Base-by-base conservation (phyloP, 2,329 filamentous ascomycete genomes). In the Sporothrix inflata region DNA sequence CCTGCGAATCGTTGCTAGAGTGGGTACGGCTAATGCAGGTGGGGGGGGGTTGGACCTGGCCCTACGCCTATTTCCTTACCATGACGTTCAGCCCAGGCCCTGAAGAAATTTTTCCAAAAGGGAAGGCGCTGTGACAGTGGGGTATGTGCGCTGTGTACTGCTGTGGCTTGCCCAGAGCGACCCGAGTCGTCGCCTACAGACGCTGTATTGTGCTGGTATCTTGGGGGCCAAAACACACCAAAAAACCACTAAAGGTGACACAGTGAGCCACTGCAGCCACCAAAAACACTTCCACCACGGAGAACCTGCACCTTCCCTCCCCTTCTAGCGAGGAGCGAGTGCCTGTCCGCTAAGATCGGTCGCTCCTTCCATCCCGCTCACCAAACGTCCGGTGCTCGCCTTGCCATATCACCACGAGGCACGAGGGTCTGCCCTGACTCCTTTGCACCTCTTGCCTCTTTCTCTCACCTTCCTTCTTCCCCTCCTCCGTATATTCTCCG, bases 1-100 rank as follows among this genome's bases (percentile, higher is more conserved):
- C 19, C 3, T 9, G 3, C 16, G 40, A 24, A 67, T 42, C 3
- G 11, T 47, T 53, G 49, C 49, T 38, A 47, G 16, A 40, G 63
- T 65, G 71, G 66, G 27, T 38, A 19, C 63, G 40, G 53, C 42
- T 42, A 68, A 68, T 57, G 68, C 42, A 61, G 63, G 71, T 63
- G 73, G 73, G 69, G 63, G 42, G 9, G n/a, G 21, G 40, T 21
- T 47, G 16, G 49, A 45, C 30, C 45, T 65, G 69, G 34, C 42
- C 60, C 47, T 49, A 60, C 51, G n/a, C 12, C 21, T 24, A 11
- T 51, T 51, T 34, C 61, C 11, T 24, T 42, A 67, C 55, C 53
- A 67, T 61, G 66, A 63, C 63, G 49, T 66, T 51, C 55, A 27
- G 71, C 30, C 51, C 53, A 40, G 45, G 53, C 21, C 55, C 42